Evolutionary conservation across 2,329 filamentous ascomycete genomes (phyloP), one percentile per base, ranked within the genome.

Genomic region (Fusarium coffeatum): DNA sequence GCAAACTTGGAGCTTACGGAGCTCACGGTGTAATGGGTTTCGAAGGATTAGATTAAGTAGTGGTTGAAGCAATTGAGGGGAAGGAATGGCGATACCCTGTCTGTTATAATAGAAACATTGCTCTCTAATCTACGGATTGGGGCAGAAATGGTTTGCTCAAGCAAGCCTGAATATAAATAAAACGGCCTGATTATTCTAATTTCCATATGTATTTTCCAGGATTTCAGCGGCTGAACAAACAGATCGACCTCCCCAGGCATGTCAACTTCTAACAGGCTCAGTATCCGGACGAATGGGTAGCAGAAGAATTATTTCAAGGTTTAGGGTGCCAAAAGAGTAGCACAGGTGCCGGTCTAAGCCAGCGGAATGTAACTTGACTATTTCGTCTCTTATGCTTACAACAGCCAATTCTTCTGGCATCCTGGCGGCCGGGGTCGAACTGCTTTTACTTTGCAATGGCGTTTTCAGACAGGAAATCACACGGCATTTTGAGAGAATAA

Each of bases 11-110:
- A 5, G 83, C 83, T 15, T 83, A 82, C 78, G 85, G 85, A 22
- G 83, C 84, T 5, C 84, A 87, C 46, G 85, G 85, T 50, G 80
- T 87, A n/a, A 72, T 86, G 68, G 82, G 81, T 8, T 86, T 87
- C 63, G 81, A 83, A 15, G 84, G 81, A 10, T 61, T 86, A 68
- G 84, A 85, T 60, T 85, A 65, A 68, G 41, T 23, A 30, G 34
- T 37, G 34, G 3, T 37, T 37, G 34, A 37, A 37, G 34, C 6
- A 37, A n/a, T 37, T n/a, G 10, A 37, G 18, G 32, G 34, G 22
- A 40, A 15, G 22, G 4, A 49, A 23, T 30, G 9, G 8, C 49
- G 68, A 70, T 70, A 70, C 68, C 66, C 68, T 30, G 27, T 58
- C 34, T 40, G 43, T 56, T 15, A 41, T n/a, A 37, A 12, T 37